Evolutionary conservation across 2,329 filamentous ascomycete genomes (phyloP).

Genomic region (Hymenotorrendiella dingleyae): DNA sequence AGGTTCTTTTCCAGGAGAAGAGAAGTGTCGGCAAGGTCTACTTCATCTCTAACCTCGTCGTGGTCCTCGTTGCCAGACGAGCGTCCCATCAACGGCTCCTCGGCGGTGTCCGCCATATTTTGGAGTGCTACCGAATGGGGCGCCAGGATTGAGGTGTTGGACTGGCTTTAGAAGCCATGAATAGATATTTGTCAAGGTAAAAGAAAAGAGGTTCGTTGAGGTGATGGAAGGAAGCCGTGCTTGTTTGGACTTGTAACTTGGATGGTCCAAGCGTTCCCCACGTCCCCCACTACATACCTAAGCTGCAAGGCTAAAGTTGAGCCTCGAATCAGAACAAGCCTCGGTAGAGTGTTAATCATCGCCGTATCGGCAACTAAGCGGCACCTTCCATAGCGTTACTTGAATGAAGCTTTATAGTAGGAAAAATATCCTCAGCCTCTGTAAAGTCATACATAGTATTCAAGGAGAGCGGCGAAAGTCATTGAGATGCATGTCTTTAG

Average conservation of each 20-base stretch:
- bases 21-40: slow-evolving; percentile 20
- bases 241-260: no score
- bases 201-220: no score
- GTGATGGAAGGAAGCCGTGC: background rate
- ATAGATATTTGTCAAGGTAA: no score
- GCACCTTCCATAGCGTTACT: no score
- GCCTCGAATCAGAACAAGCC: background rate
- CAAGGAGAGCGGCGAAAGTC: no score
- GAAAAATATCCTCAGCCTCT: no score
- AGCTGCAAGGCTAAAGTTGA: background rate
- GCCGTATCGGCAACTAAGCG: no score
- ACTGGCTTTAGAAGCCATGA: background rate
- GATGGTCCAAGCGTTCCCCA: background rate
- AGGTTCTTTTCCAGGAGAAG: slow-evolving; percentile 27
- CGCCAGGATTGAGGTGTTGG: background rate
- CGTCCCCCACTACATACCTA: no score
- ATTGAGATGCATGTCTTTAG: no score
- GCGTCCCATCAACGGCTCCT: slow-evolving; percentile 26
- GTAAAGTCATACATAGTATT: no score
- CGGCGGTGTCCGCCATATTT: slow-evolving; percentile 25
- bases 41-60: slow-evolving; percentile 11
- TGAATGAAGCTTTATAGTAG: no score
- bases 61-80: slow-evolving; percentile 11
- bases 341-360: no score
- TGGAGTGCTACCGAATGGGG: slow-evolving; percentile 14